Evolutionary conservation across 1,284 basidiomycete species (phyloP).

Genomic region (Melampsora americana): DNA sequence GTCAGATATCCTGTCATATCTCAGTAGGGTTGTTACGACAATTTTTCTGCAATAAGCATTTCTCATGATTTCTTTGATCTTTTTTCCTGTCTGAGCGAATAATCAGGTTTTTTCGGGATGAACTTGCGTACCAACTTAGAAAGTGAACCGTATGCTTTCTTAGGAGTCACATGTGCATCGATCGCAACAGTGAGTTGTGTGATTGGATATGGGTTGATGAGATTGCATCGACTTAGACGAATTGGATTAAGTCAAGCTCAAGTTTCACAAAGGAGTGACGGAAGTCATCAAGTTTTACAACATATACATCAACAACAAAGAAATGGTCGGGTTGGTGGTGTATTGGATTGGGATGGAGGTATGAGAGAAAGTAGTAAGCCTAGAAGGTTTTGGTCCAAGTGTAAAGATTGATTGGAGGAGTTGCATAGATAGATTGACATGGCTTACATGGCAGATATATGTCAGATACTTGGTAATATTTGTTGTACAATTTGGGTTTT

Average conservation of each 20-base stretch:
- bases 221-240: constrained; percentile 20
- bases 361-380: no score
- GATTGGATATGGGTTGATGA: constrained; percentile 16
- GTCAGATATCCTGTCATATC: constrained; percentile 63
- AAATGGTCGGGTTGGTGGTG: background rate
- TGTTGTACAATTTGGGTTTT: no score
- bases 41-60: background rate
- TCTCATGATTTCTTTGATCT: background rate
- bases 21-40: background rate
- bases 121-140: constrained; percentile 29
- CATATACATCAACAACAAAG: background rate
- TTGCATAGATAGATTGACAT: no score
- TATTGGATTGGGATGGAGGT: constrained; percentile 35
- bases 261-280: background rate
- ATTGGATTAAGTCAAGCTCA: constrained; percentile 19
- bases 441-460: no score
- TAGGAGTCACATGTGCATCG: background rate
- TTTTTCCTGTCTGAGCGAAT: background rate
- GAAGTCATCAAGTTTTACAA: background rate
- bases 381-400: no score
- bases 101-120: constrained; percentile 40
- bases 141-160: constrained; percentile 28
- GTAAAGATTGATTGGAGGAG: no score
- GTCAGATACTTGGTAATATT: no score
- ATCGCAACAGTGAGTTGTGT: background rate